Evolutionary conservation across 768 basidiomycete species (phyloP).

Genomic region (Crepidotus variabilis): DNA sequence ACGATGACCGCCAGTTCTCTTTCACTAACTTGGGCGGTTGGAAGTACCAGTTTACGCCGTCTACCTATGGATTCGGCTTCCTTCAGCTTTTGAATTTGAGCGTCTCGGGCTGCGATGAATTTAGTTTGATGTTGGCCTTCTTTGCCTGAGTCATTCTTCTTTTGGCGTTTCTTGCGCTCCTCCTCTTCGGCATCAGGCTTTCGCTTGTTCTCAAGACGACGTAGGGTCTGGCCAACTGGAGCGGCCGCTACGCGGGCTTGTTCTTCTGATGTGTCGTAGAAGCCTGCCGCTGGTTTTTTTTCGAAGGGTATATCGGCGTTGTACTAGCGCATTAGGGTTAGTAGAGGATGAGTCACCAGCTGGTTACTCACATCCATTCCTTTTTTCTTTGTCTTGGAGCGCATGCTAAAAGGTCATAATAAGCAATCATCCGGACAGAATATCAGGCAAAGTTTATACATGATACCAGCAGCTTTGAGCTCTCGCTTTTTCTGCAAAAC

Average conservation of each 20-base stretch:
- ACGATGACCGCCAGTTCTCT: slow-evolving; percentile 95
- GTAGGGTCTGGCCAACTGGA: slow-evolving; percentile 86
- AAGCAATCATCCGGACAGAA: neutral
- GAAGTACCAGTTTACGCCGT: slow-evolving; percentile 78
- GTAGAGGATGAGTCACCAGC: slow-evolving; percentile 6
- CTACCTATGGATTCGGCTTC: slow-evolving; percentile 95
- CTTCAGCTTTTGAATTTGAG: slow-evolving; percentile 96
- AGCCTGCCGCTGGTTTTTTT: slow-evolving; percentile 92
- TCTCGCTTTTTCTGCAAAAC: slow-evolving; percentile 98
- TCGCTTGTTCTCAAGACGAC: slow-evolving; percentile 93
- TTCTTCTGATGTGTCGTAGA: slow-evolving; percentile 96
- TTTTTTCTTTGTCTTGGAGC: slow-evolving; percentile 91
- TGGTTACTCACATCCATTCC: slow-evolving; percentile 85
- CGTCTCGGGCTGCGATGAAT: slow-evolving; percentile 95
- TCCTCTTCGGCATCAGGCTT: slow-evolving; percentile 93
- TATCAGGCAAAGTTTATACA: slow-evolving; percentile 47
- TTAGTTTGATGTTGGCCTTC: slow-evolving; percentile 80
- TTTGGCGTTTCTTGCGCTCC: slow-evolving; percentile 86
- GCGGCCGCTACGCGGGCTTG: slow-evolving; percentile 83
- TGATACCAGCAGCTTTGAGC: slow-evolving; percentile 96
- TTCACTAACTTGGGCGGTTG: slow-evolving; percentile 91
- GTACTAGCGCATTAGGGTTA: slow-evolving; percentile 52
- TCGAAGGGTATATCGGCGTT: slow-evolving; percentile 99
- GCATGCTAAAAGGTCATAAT: slow-evolving; percentile 52
- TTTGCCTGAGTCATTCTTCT: slow-evolving; percentile 58